A percentile compares a stretch with the other conserved stretches of the same genome.
These are phyloP conservation scores for Austroboletus novae-zelandiae DNA, from an alignment of 1,284 basidiomycete species.

Conservation along the genomic window DNA sequence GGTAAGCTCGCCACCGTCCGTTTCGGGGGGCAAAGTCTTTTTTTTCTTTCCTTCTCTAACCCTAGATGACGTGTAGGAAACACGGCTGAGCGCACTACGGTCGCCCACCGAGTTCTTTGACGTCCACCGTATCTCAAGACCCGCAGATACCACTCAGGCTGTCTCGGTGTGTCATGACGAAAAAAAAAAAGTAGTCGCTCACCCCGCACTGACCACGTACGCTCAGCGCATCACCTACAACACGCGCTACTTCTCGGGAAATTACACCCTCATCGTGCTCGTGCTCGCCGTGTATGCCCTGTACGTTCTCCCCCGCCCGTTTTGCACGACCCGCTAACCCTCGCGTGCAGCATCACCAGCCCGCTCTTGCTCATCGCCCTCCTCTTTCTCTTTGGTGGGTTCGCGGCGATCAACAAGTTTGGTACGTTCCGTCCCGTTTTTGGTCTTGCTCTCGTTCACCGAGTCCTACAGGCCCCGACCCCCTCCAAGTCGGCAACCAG, in stretches of 20 bases:
- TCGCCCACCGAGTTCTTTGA: conserved; percentile 87
- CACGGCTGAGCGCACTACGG: conserved; percentile 79
- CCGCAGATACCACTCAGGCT: conserved; percentile 68
- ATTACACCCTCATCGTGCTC: conserved; percentile 84
- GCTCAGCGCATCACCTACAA: conserved; percentile 86
- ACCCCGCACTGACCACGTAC: background rate
- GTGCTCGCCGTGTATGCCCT: conserved; percentile 87
- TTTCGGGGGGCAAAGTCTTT: background rate
- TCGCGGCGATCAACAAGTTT: conserved; percentile 86
- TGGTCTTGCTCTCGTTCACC: background rate
- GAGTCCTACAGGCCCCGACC: conserved; percentile 58
- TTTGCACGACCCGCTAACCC: background rate
- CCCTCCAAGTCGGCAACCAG: conserved; percentile 75
- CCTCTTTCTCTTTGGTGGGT: conserved; percentile 89
- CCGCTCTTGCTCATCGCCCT: conserved; percentile 80
- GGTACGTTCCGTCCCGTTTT: conserved; percentile 50
- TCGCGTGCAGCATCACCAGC: conserved; percentile 61
- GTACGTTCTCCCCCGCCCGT: conserved; percentile 44
- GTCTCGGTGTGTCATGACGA: conserved; percentile 51
- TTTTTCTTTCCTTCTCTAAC: conserved; percentile 12
- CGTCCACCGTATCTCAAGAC: conserved; percentile 82
- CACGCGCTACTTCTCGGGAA: conserved; percentile 90
- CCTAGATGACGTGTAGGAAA: conserved; percentile 51
- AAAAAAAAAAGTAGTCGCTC: background rate
- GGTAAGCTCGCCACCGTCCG: conserved; percentile 39